These are phyloP conservation scores for Sugiyamaella pinicola DNA, from an alignment of 1,139 yeast genomes.

Conservation along the genomic window DNA sequence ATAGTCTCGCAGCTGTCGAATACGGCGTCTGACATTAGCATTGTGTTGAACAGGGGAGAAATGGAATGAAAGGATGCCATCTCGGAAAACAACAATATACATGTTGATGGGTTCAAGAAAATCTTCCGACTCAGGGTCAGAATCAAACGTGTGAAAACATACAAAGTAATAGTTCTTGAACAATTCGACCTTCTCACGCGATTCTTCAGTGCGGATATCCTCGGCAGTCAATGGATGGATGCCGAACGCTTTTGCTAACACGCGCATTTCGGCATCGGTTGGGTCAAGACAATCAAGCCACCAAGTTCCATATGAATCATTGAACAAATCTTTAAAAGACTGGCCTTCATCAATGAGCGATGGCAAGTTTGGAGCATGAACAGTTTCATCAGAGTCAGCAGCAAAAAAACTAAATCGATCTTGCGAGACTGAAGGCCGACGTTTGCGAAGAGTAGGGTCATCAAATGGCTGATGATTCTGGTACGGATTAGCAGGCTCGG, in stretches of 20 bases:
- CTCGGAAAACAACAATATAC: conserved; percentile 82
- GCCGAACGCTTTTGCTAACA: conserved; percentile 83
- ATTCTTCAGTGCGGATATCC: conserved; percentile 89
- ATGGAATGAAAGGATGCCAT: conserved; percentile 84
- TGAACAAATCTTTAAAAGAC: conserved; percentile 65
- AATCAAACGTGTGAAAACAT: conserved; percentile 91
- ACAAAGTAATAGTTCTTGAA: conserved; percentile 88
- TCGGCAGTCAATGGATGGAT: conserved; percentile 96
- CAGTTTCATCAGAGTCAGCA: conserved; percentile 79
- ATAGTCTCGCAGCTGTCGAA: conserved; percentile 84
- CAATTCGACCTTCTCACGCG: conserved; percentile 91
- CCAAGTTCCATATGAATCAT: conserved; percentile 58
- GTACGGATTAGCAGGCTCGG: conserved; percentile 18
- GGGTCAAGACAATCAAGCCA: conserved; percentile 95
- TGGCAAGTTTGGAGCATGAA: conserved; percentile 85
- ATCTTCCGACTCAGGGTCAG: conserved; percentile 63
- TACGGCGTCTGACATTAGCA: conserved; percentile 87
- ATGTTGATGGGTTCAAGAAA: conserved; percentile 86
- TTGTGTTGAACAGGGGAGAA: conserved; percentile 80
- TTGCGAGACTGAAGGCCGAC: conserved; percentile 25
- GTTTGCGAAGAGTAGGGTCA: background rate
- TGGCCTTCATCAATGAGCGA: conserved; percentile 68
- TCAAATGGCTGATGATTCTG: background rate
- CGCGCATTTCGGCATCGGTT: conserved; percentile 94
- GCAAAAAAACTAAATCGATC: conserved; percentile 84